Conservation (phyloP, 2,329 filamentous ascomycete genomes). For the Xylaria sp. region DNA sequence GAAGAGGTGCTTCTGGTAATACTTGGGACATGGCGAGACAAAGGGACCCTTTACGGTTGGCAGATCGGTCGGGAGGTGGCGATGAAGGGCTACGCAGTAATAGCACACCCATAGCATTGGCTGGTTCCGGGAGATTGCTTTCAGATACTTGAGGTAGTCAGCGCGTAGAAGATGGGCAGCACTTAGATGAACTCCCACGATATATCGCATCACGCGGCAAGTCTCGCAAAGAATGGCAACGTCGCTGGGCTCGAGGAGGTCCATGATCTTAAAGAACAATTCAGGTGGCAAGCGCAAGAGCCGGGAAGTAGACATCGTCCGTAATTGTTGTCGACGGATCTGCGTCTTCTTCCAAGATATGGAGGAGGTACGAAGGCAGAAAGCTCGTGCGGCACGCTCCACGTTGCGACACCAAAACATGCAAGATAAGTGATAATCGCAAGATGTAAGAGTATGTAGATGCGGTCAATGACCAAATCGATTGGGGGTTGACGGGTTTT, state of each 20-base stretch:
- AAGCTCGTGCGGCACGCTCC: too few species aligned
- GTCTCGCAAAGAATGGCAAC: background rate
- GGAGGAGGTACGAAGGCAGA: too few species aligned
- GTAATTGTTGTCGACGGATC: too few species aligned
- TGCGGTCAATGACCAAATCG: too few species aligned
- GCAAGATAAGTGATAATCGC: too few species aligned
- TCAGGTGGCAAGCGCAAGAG: background rate
- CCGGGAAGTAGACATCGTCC: too few species aligned
- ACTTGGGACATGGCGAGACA: background rate
- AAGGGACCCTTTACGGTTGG: background rate
- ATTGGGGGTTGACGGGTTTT: too few species aligned
- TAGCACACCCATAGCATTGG: background rate
- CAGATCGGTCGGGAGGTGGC: background rate
- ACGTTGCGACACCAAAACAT: too few species aligned
- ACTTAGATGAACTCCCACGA: background rate
- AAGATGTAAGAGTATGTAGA: too few species aligned
- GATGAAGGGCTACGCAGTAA: background rate
- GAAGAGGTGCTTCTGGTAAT: background rate
- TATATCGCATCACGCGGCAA: background rate
- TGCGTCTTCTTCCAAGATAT: too few species aligned
- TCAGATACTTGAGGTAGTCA: background rate
- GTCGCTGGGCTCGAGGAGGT: background rate
- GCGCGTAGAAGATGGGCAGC: background rate
- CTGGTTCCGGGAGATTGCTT: background rate
- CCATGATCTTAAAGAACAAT: background rate